A percentile compares a stretch with the other conserved stretches of the same genome.
phyloP scores from a whole-genome alignment of 106 monocot genomes.

The Phalaenopsis aphrodite region DNA sequence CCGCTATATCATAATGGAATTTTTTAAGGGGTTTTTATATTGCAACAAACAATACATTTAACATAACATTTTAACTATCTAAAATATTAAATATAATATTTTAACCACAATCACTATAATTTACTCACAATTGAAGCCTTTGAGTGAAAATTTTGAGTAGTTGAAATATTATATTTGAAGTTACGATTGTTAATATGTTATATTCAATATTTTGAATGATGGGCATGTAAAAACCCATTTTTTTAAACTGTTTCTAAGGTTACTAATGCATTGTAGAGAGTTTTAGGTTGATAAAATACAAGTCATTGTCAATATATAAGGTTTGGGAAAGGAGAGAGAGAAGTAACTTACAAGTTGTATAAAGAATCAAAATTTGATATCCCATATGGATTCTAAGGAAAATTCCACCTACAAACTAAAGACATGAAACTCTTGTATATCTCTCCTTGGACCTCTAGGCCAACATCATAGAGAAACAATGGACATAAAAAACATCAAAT shows the following conservation, averaged over 20 bases:
- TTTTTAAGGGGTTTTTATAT: too few relatives aligned
- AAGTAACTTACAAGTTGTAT: neutral
- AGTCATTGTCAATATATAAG: neutral
- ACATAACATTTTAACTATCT: too few relatives aligned
- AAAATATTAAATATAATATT: too few relatives aligned
- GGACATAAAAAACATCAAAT: neutral
- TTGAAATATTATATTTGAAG: too few relatives aligned
- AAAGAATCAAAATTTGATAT: neutral
- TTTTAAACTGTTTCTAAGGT: neutral
- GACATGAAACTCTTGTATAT: neutral
- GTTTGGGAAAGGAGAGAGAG: neutral
- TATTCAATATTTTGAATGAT: too few relatives aligned
- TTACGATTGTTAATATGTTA: too few relatives aligned
- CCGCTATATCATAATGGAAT: too few relatives aligned
- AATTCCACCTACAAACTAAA: neutral
- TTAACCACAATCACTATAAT: too few relatives aligned
- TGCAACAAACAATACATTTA: too few relatives aligned
- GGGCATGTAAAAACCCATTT: too few relatives aligned
- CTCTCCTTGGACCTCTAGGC: neutral
- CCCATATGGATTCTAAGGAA: neutral
- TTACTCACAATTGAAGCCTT: too few relatives aligned
- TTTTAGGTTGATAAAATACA: neutral
- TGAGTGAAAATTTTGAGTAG: too few relatives aligned
- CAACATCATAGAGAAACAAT: neutral
- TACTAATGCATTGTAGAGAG: neutral